A percentile compares a stretch with the other conserved stretches of the same genome.
Conservation (phyloP, 163 green algal genomes). For the Chloromonas sp. region DNA sequence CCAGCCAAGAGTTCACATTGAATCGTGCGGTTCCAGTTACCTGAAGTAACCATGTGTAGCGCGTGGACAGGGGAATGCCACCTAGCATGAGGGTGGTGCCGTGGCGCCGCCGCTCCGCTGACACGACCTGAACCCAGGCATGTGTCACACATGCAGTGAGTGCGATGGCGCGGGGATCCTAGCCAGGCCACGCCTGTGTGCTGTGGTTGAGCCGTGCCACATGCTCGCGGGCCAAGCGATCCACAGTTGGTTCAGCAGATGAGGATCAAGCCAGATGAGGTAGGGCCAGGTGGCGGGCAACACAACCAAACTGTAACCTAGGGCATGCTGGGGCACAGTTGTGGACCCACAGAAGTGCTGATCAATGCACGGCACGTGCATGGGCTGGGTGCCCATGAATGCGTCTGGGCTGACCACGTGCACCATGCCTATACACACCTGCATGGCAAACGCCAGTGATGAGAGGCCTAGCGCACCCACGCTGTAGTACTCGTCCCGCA, state of each 20-base stretch:
- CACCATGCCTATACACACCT: conserved; percentile 10
- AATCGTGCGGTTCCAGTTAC: too few relatives aligned
- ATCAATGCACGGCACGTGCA: background rate
- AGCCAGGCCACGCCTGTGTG: too few relatives aligned
- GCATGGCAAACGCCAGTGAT: conserved; percentile 20
- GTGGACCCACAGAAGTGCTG: background rate
- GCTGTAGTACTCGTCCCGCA: conserved; percentile 13
- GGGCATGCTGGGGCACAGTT: background rate
- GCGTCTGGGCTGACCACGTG: background rate
- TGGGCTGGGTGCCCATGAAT: background rate
- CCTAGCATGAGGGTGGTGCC: conserved; percentile 1
- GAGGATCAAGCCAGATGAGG: too few relatives aligned
- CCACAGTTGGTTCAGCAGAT: too few relatives aligned
- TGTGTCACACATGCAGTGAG: background rate
- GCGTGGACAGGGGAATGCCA: conserved; percentile 13
- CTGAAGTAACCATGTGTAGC: conserved; percentile 9
- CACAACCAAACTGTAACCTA: background rate
- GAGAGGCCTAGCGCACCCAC: conserved; percentile 24
- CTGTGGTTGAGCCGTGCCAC: too few relatives aligned
- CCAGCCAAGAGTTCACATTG: too few relatives aligned
- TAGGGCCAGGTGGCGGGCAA: background rate
- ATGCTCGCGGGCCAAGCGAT: too few relatives aligned
- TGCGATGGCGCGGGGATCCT: too few relatives aligned
- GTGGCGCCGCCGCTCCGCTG: background rate
- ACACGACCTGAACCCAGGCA: background rate